phyloP scores from a whole-genome alignment of 164 flowering plant genomes.

The Nelumbo lutea region DNA sequence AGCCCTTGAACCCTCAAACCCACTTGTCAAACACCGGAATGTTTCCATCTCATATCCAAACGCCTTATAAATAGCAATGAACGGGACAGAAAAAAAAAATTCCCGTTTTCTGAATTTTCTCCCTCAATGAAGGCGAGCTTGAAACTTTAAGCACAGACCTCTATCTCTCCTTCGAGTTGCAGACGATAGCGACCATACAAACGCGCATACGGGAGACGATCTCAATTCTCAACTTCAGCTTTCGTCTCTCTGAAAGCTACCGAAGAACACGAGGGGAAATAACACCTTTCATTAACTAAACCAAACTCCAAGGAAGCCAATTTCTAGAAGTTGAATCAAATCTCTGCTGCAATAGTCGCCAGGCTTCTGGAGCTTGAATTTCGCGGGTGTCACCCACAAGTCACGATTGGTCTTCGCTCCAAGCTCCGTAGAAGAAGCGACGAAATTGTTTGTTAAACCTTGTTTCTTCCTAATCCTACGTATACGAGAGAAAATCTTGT shows the following conservation, averaged over 20 bases:
- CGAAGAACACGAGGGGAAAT: background rate
- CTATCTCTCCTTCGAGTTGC: slow-evolving; percentile 11
- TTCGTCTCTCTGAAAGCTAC: background rate
- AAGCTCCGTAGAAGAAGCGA: no score
- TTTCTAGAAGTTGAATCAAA: background rate
- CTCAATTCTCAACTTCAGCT: background rate
- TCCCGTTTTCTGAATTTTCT: background rate
- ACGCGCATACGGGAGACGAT: slow-evolving; percentile 5
- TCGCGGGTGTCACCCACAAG: no score
- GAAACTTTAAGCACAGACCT: slow-evolving; percentile 1
- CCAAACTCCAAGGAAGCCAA: background rate
- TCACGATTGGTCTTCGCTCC: no score
- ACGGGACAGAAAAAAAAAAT: background rate
- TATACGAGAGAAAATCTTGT: no score
- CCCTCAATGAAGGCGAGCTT: background rate
- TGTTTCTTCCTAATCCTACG: no score
- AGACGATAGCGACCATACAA: slow-evolving; percentile 1
- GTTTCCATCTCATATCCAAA: background rate
- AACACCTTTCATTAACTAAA: background rate
- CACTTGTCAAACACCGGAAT: slow-evolving; percentile 5
- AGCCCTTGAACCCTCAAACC: background rate
- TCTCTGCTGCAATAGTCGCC: background rate
- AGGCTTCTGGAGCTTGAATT: no score
- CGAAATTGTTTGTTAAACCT: no score
- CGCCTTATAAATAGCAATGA: background rate